These are phyloP conservation scores for Penicillium longicatenatum DNA, from an alignment of 495 filamentous ascomycete species.

Conservation along the genomic window DNA sequence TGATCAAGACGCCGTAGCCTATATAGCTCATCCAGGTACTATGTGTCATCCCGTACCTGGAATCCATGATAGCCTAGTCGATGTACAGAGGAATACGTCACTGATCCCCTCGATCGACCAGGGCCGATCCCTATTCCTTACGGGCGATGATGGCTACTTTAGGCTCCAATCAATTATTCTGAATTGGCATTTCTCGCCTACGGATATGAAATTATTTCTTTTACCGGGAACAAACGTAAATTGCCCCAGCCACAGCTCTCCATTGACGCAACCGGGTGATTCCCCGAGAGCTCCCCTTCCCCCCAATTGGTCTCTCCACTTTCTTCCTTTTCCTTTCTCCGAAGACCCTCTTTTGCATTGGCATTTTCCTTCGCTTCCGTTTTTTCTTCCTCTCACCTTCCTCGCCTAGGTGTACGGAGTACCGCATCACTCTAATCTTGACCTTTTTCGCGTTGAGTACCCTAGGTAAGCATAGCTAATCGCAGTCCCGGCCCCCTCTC, in stretches of 20 bases:
- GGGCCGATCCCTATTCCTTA: background rate
- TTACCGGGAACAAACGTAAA: background rate
- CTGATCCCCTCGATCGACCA: background rate
- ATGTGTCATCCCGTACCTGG: too few species aligned
- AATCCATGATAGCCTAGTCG: too few species aligned
- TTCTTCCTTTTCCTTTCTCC: constrained; percentile 10
- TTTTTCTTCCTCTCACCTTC: background rate
- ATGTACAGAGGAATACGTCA: background rate
- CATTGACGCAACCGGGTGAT: constrained; percentile 9
- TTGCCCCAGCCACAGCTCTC: constrained; percentile 5
- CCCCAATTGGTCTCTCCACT: constrained; percentile 7
- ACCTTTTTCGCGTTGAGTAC: background rate
- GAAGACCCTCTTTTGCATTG: background rate
- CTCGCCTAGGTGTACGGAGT: background rate
- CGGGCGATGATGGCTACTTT: background rate
- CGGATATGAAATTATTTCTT: background rate
- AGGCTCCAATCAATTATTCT: constrained; percentile 2
- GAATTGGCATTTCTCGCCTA: background rate
- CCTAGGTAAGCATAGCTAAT: background rate
- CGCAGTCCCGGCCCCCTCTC: background rate
- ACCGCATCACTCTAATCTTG: background rate
- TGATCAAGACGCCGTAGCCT: too few species aligned
- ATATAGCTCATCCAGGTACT: too few species aligned
- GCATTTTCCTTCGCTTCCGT: background rate
- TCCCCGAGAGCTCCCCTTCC: background rate